A percentile compares a stretch with the other conserved stretches of the same genome.
phyloP scores from a whole-genome alignment of 2,329 filamentous ascomycete species.

The Diaporthe ampelina region DNA sequence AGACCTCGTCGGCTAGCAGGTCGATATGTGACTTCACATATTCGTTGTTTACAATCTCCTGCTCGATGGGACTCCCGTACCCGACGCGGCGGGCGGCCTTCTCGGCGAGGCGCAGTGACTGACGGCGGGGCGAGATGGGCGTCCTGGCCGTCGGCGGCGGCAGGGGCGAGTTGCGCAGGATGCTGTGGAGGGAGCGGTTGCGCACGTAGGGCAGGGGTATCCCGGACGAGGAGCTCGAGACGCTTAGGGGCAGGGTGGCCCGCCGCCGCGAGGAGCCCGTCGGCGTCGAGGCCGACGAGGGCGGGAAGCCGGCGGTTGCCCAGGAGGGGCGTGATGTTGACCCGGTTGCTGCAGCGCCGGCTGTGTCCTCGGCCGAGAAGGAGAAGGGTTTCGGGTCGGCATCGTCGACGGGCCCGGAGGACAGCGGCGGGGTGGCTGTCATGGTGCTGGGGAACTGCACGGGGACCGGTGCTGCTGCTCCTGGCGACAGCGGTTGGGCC shows the following conservation, averaged over 20 bases:
- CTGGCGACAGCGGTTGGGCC: constrained; percentile 64
- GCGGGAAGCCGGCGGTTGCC: constrained; percentile 48
- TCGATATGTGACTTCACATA: constrained; percentile 76
- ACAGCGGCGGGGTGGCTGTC: constrained; percentile 72
- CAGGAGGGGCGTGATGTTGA: constrained; percentile 14
- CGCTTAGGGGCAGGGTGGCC: constrained; percentile 51
- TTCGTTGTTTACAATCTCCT: constrained; percentile 74
- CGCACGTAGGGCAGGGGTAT: constrained; percentile 68
- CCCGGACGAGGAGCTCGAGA: constrained; percentile 36
- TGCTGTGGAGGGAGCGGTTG: constrained; percentile 71
- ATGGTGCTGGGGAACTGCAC: constrained; percentile 69
- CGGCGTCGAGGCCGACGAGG: constrained; percentile 42
- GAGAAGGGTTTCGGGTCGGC: constrained; percentile 54
- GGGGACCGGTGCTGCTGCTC: constrained; percentile 49
- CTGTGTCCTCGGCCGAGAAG: constrained; percentile 52
- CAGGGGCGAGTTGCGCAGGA: constrained; percentile 76
- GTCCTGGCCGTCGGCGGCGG: constrained; percentile 65
- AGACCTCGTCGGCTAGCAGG: constrained; percentile 69
- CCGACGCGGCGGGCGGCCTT: constrained; percentile 69
- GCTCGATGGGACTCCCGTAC: constrained; percentile 73
- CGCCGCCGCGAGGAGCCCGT: constrained; percentile 54
- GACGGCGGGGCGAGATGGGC: constrained; percentile 66
- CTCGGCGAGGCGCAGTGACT: constrained; percentile 68
- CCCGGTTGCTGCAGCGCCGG: background rate
- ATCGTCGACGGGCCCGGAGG: constrained; percentile 63